Evolutionary conservation across 495 filamentous ascomycete genomes (phyloP), one percentile per base, ranked within the genome.

Genomic region (Aspergillus incahuasiensis): DNA sequence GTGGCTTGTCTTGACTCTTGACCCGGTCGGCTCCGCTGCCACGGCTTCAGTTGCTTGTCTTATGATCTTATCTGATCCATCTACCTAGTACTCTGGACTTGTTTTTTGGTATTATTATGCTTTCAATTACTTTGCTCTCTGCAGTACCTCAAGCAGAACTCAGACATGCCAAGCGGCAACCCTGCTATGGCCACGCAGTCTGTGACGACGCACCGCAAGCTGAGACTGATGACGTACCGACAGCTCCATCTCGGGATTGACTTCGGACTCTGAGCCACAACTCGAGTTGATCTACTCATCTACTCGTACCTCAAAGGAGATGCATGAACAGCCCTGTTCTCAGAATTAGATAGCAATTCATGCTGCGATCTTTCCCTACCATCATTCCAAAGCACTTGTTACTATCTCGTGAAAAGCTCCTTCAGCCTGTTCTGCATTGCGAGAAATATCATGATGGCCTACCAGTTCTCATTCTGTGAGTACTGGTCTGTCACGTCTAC

Each of bases 371-470:
- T 28, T 28, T 28, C 25, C 25, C 25, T 4, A 4, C 3, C 25
- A 28, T 28, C 25, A 28, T 28, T 28, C 8, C 8, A 28, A 3
- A 28, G 8, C 42, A 16, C 19, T 44, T 44, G 1, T 22, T 22
- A 3, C 38, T 32, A 25, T 44, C 35, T 16, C 82, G 48, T 25
- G 56, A 63, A 56, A 82, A 79, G 16, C 84, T 35, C 8, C 2
- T 7, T 35, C 32, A 35, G 45, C 48, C 68, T 74, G 38, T 80
- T 71, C 59, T 87, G 83, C 71, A 81, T 79, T 16, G 82, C 76
- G 18, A 75, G 78, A 65, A 87, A 86, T 28, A 83, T 81, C 58
- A 82, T 79, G 40, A 88, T 70, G 15, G 83, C 82, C 75, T 72
- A 54, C 7, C 58, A 38, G 16, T 6, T n/a, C n/a, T n/a, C n/a